Conservation (phyloP, 2,329 filamentous ascomycete species). For the Xylaria sp. region DNA sequence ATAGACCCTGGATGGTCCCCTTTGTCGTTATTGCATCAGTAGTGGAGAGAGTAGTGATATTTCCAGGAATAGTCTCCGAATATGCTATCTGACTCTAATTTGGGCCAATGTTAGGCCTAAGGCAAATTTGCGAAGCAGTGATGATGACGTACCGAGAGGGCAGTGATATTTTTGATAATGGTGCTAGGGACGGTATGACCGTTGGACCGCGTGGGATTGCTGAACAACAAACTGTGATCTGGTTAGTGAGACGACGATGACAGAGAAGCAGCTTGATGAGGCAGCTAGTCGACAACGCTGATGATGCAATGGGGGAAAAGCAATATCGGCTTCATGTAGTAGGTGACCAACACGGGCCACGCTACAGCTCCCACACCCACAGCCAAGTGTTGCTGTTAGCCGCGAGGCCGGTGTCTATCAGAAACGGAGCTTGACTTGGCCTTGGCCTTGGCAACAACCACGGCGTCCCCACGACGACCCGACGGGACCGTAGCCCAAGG, state of each 20-base stretch:
- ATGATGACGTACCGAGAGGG: conserved; percentile 61
- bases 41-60: conserved; percentile 80
- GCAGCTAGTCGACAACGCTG: not conserved
- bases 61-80: conserved; percentile 62
- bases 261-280: not conserved
- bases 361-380: not conserved
- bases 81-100: conserved; percentile 61
- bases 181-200: conserved; percentile 63
- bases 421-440: conserved; percentile 10
- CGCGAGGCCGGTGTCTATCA: conserved; percentile 2
- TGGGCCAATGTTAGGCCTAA: conserved; percentile 25
- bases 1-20: conserved; percentile 76
- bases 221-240: conserved; percentile 65
- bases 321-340: not conserved
- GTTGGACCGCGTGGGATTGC: conserved; percentile 67
- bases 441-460: conserved; percentile 32
- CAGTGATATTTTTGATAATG: conserved; percentile 67
- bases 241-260: conserved; percentile 35
- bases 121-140: conserved; percentile 36
- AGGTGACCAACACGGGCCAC: not conserved
- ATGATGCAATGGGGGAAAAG: not conserved
- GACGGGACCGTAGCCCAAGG: conserved; percentile 10
- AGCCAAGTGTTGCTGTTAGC: conserved; percentile 3
- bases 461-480: conserved; percentile 15
- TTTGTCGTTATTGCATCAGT: conserved; percentile 70